These are phyloP conservation scores for Chaetothyriales sp. DNA, from an alignment of 2,329 filamentous ascomycete species.

Conservation along the genomic window DNA sequence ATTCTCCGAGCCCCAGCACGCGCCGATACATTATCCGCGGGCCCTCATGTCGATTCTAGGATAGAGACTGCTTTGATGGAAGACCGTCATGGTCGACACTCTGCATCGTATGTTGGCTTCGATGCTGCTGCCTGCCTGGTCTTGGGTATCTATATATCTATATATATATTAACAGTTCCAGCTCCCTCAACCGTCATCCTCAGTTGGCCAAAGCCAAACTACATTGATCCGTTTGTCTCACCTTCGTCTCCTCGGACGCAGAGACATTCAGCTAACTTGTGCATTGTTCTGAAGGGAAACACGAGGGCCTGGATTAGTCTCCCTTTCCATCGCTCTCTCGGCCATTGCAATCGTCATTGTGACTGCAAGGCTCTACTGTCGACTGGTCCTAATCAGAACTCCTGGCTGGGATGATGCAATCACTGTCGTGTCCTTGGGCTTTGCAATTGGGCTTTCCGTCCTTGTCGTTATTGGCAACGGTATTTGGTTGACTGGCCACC, in stretches of 20 bases:
- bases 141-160: too few species aligned
- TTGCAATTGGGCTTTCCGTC: slow-evolving; percentile 8
- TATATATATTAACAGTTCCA: slow-evolving; percentile 1
- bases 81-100: slow-evolving; percentile 11
- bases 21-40: background rate
- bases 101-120: slow-evolving; percentile 8
- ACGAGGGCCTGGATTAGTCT: slow-evolving; percentile 16
- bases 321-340: slow-evolving; percentile 18
- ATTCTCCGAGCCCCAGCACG: background rate
- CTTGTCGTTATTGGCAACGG: slow-evolving; percentile 15
- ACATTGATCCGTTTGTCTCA: slow-evolving; percentile 15
- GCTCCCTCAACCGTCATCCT: slow-evolving; percentile 9
- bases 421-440: slow-evolving; percentile 7
- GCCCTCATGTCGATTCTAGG: background rate
- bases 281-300: slow-evolving; percentile 4
- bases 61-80: background rate
- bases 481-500: slow-evolving; percentile 11
- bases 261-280: slow-evolving; percentile 5
- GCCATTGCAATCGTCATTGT: slow-evolving; percentile 15
- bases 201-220: slow-evolving; percentile 21
- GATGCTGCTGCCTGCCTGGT: background rate
- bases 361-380: slow-evolving; percentile 18
- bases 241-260: background rate
- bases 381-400: slow-evolving; percentile 17
- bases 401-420: slow-evolving; percentile 13